Percentiles rank a stretch among this genome's conserved stretches.
These are phyloP conservation scores for Lumnitzera littorea DNA, from an alignment of 345 rosid species.

Conservation along the genomic window DNA sequence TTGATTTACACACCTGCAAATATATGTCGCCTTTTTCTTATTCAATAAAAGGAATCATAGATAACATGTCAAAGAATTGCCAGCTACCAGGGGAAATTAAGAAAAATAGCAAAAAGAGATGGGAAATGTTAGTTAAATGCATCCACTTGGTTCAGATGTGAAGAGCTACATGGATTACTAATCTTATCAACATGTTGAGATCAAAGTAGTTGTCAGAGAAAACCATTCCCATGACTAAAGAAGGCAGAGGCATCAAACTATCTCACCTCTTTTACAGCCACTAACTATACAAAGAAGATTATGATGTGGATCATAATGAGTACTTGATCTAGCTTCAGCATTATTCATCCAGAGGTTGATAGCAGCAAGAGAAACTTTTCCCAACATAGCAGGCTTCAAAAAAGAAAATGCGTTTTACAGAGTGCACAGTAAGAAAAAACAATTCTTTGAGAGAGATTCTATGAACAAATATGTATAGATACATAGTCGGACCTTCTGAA, in stretches of 20 bases:
- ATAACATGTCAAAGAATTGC: too few relatives aligned
- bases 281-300: conserved; percentile 67
- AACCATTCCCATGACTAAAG: not conserved
- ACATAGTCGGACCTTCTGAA: conserved; percentile 35
- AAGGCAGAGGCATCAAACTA: not conserved
- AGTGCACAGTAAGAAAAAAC: conserved; percentile 1
- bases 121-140: too few relatives aligned
- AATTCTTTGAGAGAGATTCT: not conserved
- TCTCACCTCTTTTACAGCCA: conserved; percentile 73
- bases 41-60: too few relatives aligned
- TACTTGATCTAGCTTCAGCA: conserved; percentile 69
- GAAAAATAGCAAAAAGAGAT: too few relatives aligned
- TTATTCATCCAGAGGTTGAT: conserved; percentile 89
- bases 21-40: too few relatives aligned
- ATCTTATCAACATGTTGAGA: not conserved
- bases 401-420: conserved; percentile 9
- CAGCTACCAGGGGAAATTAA: too few relatives aligned
- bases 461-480: not conserved
- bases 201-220: not conserved
- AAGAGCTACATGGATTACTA: not conserved
- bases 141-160: too few relatives aligned
- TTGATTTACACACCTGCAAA: too few relatives aligned
- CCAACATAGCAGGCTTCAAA: conserved; percentile 56
- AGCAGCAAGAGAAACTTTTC: conserved; percentile 51
- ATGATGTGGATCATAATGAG: conserved; percentile 92